phyloP scores from a whole-genome alignment of 2,329 filamentous ascomycete genomes.

The Cordyceps cateniannulata region DNA sequence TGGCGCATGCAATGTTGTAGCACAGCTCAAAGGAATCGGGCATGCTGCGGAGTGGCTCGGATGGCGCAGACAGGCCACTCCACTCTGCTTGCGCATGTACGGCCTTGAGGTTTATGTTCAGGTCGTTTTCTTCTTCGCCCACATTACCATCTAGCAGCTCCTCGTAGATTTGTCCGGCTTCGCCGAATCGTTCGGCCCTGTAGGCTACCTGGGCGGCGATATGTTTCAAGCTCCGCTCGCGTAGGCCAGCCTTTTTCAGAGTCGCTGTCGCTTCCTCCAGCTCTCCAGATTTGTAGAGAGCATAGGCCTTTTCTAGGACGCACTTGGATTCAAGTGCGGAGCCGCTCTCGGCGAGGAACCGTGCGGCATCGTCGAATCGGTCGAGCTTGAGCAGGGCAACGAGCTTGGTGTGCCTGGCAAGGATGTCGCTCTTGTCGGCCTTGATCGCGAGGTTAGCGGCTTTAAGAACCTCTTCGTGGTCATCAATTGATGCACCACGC shows the following conservation, averaged over 20 bases:
- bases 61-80: conserved; percentile 42
- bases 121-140: conserved; percentile 62
- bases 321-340: conserved; percentile 54
- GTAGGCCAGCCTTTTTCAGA: conserved; percentile 27
- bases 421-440: conserved; percentile 49
- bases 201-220: conserved; percentile 65
- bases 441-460: conserved; percentile 56
- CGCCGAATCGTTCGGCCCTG: conserved; percentile 64
- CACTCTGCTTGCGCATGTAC: conserved; percentile 67
- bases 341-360: conserved; percentile 58
- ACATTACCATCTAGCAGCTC: conserved; percentile 43
- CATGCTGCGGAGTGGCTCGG: conserved; percentile 50
- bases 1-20: conserved; percentile 71
- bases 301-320: conserved; percentile 67
- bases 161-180: conserved; percentile 58
- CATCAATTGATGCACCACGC: conserved; percentile 50
- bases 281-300: conserved; percentile 73
- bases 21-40: conserved; percentile 73
- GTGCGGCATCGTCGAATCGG: conserved; percentile 71
- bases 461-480: conserved; percentile 68
- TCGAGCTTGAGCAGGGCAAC: conserved; percentile 77
- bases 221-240: conserved; percentile 39
- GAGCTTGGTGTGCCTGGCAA: conserved; percentile 62
- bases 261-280: conserved; percentile 55
- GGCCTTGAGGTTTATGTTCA: conserved; percentile 70